phyloP scores from a whole-genome alignment of 768 basidiomycete species.

The Lentinula lateritia region DNA sequence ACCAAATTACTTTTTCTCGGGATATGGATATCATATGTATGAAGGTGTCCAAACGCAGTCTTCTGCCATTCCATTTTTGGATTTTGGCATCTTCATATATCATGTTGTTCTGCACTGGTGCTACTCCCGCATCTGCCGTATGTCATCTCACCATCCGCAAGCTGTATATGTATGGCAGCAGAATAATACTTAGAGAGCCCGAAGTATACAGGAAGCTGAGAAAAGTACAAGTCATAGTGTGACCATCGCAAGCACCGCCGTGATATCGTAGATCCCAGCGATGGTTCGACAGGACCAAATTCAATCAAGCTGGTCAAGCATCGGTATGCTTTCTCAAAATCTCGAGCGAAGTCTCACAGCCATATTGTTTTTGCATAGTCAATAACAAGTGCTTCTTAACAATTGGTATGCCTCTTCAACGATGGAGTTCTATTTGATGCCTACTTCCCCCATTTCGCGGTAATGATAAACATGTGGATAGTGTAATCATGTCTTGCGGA shows the following conservation, averaged over 20 bases:
- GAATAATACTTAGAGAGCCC: neutral
- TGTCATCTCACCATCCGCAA: neutral
- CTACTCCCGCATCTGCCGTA: neutral
- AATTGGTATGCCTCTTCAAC: neutral
- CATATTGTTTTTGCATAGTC: too few relatives aligned
- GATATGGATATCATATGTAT: too few relatives aligned
- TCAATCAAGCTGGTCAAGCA: too few relatives aligned
- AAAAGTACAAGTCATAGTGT: neutral
- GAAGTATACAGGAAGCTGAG: neutral
- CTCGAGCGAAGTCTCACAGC: too few relatives aligned
- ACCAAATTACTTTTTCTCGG: neutral
- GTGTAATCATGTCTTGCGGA: neutral
- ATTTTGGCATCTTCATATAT: constrained; percentile 3
- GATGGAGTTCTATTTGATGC: neutral
- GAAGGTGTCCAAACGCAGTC: neutral
- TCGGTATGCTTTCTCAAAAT: too few relatives aligned
- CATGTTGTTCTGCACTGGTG: neutral
- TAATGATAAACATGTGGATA: neutral
- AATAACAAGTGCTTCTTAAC: too few relatives aligned
- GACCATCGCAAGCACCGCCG: neutral
- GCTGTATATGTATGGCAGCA: neutral
- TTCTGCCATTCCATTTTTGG: neutral
- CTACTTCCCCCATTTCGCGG: neutral
- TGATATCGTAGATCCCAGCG: neutral
- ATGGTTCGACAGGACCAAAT: too few relatives aligned